These are phyloP conservation scores for Dryadomyces quercus-mongolicae DNA, from an alignment of 2,329 filamentous ascomycete species.

Conservation along the genomic window DNA sequence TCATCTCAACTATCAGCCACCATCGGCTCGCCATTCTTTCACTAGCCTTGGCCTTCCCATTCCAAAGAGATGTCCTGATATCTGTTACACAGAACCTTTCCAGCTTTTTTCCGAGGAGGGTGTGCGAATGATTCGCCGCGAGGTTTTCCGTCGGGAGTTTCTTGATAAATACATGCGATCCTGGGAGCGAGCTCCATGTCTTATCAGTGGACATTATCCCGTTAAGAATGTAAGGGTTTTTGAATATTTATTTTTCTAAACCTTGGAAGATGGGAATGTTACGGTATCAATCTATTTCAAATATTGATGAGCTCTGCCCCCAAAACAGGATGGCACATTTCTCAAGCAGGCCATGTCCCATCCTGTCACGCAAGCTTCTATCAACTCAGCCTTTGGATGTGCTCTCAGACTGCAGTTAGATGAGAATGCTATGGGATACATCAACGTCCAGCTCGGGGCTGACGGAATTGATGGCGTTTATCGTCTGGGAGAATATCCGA, in stretches of 20 bases:
- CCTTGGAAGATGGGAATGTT: background rate
- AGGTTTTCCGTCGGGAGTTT: conserved; percentile 9
- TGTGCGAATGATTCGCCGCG: conserved; percentile 10
- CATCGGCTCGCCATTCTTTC: conserved; percentile 6
- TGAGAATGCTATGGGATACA: conserved; percentile 11
- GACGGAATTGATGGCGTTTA: conserved; percentile 10
- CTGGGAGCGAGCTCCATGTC: conserved; percentile 9
- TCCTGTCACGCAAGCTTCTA: conserved; percentile 3
- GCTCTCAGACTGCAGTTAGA: conserved; percentile 5
- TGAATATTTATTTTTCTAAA: background rate
- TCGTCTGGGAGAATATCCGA: conserved; percentile 5
- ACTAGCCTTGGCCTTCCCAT: conserved; percentile 6
- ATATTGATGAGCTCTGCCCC: background rate
- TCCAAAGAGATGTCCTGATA: conserved; percentile 6
- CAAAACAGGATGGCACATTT: conserved; percentile 4
- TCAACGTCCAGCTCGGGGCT: conserved; percentile 10
- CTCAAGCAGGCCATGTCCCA: conserved; percentile 6
- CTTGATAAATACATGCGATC: conserved; percentile 11
- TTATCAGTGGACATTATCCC: conserved; percentile 9
- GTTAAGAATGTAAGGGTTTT: conserved; percentile 3
- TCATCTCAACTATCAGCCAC: conserved; percentile 10
- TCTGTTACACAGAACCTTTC: conserved; percentile 10
- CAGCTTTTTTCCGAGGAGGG: conserved; percentile 10
- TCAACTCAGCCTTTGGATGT: conserved; percentile 6
- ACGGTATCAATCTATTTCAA: background rate